These are phyloP conservation scores for Prunus armeniaca DNA, from an alignment of 306 rosid species.

Conservation along the genomic window DNA sequence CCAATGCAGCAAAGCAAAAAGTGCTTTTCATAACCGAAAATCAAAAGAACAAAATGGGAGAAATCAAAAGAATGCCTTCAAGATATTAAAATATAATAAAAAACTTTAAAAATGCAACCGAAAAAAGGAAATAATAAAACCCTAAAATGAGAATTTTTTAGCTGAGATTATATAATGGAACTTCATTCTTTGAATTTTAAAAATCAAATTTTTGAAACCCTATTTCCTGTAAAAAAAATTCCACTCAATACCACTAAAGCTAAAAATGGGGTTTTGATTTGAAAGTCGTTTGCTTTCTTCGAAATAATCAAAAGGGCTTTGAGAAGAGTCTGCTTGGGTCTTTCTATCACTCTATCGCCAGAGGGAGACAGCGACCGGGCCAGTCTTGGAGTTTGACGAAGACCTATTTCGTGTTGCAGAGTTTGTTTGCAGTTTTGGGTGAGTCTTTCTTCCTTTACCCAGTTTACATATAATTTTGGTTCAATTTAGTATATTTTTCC, in stretches of 20 bases:
- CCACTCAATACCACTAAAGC: neutral
- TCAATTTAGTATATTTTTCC: neutral
- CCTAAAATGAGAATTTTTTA: too few relatives aligned
- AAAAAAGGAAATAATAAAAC: neutral
- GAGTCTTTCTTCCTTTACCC: neutral
- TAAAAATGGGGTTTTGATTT: neutral
- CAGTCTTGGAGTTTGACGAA: neutral
- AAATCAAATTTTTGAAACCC: neutral
- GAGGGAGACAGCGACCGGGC: neutral
- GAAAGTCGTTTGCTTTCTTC: neutral
- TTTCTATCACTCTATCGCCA: neutral
- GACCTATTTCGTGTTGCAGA: neutral
- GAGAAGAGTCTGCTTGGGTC: neutral
- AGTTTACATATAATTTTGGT: neutral
- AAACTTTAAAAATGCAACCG: neutral
- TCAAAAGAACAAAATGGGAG: neutral
- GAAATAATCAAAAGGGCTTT: neutral
- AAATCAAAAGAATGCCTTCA: neutral
- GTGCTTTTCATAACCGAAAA: neutral
- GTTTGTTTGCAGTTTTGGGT: conserved; percentile 4
- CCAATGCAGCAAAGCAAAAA: neutral
- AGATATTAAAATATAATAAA: neutral
- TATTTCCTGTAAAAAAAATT: neutral
- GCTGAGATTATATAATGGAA: too few relatives aligned
- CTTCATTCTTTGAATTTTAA: neutral